A percentile compares a stretch with the other conserved stretches of the same genome.
Evolutionary conservation across 176 grass and related monocot genomes (phyloP).

Genomic region (Oryza longistaminata): DNA sequence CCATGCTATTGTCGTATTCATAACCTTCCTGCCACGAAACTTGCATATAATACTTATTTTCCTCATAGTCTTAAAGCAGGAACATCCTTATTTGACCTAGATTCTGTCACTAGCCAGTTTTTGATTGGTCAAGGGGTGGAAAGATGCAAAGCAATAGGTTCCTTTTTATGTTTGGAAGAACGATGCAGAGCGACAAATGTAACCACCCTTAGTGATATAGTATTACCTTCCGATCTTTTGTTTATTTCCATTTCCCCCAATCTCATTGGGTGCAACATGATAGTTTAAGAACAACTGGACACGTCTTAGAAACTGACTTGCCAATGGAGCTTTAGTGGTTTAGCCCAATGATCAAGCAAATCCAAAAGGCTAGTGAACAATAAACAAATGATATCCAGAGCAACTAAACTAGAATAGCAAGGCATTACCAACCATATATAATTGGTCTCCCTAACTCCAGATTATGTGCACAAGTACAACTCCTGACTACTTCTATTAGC

Average conservation of each 20-base stretch:
- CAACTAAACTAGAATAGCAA: neutral
- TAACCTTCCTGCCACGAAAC: neutral
- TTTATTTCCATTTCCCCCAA: neutral
- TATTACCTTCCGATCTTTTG: neutral
- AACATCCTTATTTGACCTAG: neutral
- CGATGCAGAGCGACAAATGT: neutral
- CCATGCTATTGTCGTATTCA: constrained; percentile 6
- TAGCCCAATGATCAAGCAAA: neutral
- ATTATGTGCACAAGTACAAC: neutral
- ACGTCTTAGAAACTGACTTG: neutral
- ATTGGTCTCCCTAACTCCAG: neutral
- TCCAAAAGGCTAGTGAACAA: neutral
- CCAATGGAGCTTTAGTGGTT: neutral
- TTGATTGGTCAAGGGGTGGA: neutral
- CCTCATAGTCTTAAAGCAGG: neutral
- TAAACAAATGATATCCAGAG: neutral
- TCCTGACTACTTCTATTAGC: neutral
- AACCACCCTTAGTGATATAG: neutral
- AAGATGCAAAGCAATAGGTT: neutral
- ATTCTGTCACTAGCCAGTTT: neutral
- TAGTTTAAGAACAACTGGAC: neutral
- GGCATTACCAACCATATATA: neutral
- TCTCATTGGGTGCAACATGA: constrained; percentile 1
- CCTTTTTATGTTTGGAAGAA: neutral
- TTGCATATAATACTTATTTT: neutral